A percentile compares a stretch with the other conserved stretches of the same genome.
phyloP scores from a whole-genome alignment of 306 rosid species.

The Canavalia gladiata region DNA sequence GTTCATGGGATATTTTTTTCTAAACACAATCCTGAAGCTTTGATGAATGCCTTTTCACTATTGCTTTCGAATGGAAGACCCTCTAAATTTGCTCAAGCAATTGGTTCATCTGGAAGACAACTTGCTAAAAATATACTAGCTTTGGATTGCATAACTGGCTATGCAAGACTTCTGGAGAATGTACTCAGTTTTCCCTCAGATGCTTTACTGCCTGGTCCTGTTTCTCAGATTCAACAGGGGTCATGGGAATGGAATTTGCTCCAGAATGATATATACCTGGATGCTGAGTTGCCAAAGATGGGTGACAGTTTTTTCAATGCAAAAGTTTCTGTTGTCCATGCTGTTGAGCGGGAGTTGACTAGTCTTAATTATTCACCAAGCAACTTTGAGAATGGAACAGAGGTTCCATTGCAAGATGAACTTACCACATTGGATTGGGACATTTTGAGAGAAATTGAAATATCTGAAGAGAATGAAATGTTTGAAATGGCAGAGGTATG shows the following conservation, averaged over 20 bases:
- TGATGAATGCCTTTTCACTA: constrained; percentile 80
- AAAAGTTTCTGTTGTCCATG: constrained; percentile 62
- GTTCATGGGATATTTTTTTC: constrained; percentile 76
- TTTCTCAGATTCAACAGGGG: constrained; percentile 76
- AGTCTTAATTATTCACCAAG: constrained; percentile 56
- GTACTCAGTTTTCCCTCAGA: constrained; percentile 86
- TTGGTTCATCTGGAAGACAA: constrained; percentile 88
- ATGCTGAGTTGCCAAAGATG: constrained; percentile 43
- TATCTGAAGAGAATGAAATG: constrained; percentile 78
- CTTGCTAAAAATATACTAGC: constrained; percentile 83
- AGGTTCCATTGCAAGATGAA: constrained; percentile 56
- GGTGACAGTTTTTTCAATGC: constrained; percentile 48
- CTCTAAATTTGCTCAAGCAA: constrained; percentile 77
- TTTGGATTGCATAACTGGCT: constrained; percentile 81
- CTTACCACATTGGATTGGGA: constrained; percentile 81
- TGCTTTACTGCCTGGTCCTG: constrained; percentile 72
- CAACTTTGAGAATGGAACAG: constrained; percentile 59
- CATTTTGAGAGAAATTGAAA: constrained; percentile 74
- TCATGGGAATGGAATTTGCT: constrained; percentile 89
- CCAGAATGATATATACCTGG: constrained; percentile 56
- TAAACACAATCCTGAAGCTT: constrained; percentile 81
- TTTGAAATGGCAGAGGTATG: constrained; percentile 90
- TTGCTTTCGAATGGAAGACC: constrained; percentile 85
- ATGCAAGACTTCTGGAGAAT: constrained; percentile 91
- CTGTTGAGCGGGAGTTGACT: constrained; percentile 72